Percentiles rank a stretch among this genome's conserved stretches.
phyloP scores from a whole-genome alignment of 805 yeast genomes.

The Barnettozyma salicaria region DNA sequence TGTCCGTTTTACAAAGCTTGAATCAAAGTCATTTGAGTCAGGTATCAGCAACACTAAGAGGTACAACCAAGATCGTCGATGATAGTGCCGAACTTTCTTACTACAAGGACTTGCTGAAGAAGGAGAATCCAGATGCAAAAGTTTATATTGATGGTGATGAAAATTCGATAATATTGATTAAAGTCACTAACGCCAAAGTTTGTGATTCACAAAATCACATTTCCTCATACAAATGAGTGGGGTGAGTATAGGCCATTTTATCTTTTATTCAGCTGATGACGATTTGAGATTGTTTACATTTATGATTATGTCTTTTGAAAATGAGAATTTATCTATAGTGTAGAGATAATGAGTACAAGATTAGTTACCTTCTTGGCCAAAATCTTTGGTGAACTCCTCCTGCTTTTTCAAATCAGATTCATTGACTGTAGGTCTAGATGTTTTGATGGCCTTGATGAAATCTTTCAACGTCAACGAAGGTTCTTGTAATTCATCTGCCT shows the following conservation, averaged over 20 bases:
- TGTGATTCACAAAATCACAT: conserved; percentile 70
- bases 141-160: conserved; percentile 61
- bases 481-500: conserved; percentile 80
- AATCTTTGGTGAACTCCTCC: conserved; percentile 84
- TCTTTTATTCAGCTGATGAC: background rate
- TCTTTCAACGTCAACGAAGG: conserved; percentile 89
- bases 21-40: conserved; percentile 77
- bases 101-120: conserved; percentile 56
- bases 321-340: background rate
- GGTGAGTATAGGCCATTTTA: no score
- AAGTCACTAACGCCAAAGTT: conserved; percentile 62
- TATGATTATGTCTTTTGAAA: background rate
- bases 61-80: conserved; percentile 55
- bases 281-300: no score
- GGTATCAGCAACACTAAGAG: conserved; percentile 76
- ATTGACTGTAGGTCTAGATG: conserved; percentile 93
- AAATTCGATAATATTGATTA: conserved; percentile 59
- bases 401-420: conserved; percentile 76
- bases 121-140: conserved; percentile 62
- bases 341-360: background rate
- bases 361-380: conserved; percentile 94
- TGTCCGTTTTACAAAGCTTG: conserved; percentile 62
- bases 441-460: conserved; percentile 85
- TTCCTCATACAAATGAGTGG: conserved; percentile 25
- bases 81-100: conserved; percentile 46